A percentile compares a stretch with the other conserved stretches of the same genome.
These are phyloP conservation scores for Scorias spongiosa DNA, from an alignment of 2,329 filamentous ascomycete species.

Conservation along the genomic window DNA sequence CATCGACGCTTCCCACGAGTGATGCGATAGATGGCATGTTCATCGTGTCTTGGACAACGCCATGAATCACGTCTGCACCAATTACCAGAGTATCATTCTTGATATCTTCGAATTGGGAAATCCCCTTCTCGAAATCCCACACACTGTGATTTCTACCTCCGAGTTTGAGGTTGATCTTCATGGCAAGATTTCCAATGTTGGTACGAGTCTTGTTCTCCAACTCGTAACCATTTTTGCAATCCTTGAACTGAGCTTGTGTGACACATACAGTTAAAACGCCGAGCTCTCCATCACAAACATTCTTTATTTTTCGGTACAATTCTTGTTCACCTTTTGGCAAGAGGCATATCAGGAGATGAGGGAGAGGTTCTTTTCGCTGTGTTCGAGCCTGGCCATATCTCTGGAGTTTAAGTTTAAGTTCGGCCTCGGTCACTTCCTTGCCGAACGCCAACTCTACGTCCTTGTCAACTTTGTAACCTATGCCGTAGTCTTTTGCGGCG, in stretches of 20 bases:
- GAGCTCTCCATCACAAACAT: conserved; percentile 5
- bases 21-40: conserved; percentile 25
- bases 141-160: conserved; percentile 4
- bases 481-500: no score
- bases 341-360: conserved; percentile 1
- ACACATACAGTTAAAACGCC: conserved; percentile 3
- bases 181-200: conserved; percentile 1
- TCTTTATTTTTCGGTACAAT: conserved; percentile 6
- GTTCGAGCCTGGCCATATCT: no score
- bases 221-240: not conserved
- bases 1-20: conserved; percentile 26
- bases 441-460: no score
- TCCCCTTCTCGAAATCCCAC: not conserved
- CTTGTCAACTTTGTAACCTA: no score
- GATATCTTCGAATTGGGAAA: not conserved
- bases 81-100: conserved; percentile 21
- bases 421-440: no score
- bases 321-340: conserved; percentile 1
- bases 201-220: no score
- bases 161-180: conserved; percentile 4
- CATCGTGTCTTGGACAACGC: conserved; percentile 9
- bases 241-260: not conserved
- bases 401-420: no score
- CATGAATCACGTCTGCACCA: conserved; percentile 31
- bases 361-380: not conserved